Evolutionary conservation across 1,284 basidiomycete species (phyloP), one percentile per base, ranked within the genome.

Genomic region (Fomitiporia mediterranea): DNA sequence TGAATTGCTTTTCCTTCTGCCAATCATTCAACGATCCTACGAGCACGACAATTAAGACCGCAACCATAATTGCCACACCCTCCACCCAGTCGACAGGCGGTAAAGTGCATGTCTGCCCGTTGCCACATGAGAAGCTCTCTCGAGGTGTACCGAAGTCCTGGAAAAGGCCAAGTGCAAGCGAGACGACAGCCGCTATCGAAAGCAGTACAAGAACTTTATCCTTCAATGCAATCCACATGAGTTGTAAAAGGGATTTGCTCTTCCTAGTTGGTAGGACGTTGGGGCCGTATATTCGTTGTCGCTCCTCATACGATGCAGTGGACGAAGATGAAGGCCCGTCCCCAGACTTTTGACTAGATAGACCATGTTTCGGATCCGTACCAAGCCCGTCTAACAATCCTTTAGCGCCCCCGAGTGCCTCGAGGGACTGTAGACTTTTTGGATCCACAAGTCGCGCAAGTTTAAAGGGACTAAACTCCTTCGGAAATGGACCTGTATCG

Each of bases 1-100:
- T 86, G 75, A 99, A 98, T 72, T 99, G 96, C 5, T 85, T 84
- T 69, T 99, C 96, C 73, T 99, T 98, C 71, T 98, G 94, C 86
- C 91, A 99, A 68, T 95, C 94, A 66, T 94, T 95, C 37, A 95
- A 60, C 23, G 91, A 91, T 37, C 92, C 93, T 51, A 95, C 91
- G 40, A 92, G 70, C 60, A 96, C 86, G 61, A 97, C 92, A 60
- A 94, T 91, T 50, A 82, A 61, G 52, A 93, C 84, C 4, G 97
- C 97, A 55, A 94, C 81, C 63, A 97, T 83, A 67, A 99, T 99
- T 5, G 96, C 94, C 11, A 99, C 93, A 66, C 97, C 97, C 74
- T 99, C 96, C 3, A 99, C 94, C 95, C 96, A 99, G 66, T 98
- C 95, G 2, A 91, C 89, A 13, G 79, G 80, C 15, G 91, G 83